Base-by-base conservation (phyloP, 2,329 filamentous ascomycete genomes). In the Talaromyces sp. region DNA sequence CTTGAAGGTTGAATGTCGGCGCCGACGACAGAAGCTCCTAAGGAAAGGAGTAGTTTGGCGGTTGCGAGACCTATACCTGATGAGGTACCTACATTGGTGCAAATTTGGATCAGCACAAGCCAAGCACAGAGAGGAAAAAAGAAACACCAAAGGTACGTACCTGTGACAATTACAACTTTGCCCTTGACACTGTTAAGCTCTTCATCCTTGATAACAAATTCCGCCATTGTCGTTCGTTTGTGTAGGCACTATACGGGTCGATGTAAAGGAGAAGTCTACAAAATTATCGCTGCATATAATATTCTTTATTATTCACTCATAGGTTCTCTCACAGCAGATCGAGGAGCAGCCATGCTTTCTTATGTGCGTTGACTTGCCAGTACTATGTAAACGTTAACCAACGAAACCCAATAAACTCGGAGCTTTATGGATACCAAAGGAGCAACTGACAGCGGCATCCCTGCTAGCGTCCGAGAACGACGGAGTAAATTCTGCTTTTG, bases 31-130 rank as follows among this genome's bases (percentile, higher is more conserved):
- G 77, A 80, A 33, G 85, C 86, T 22, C 85, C 85, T 0, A 82
- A 72, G 0, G 79, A 75, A 8, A 88, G 76, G 14, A 87, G 80
- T 2, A 84, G 75, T 9, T 81, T 73, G 8, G 82, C 79, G 0
- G 86, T 87, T 62, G 83, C 83, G 14, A 87, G 79, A 37, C 86
- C 86, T 62, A 88, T 88, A 16, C 87, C 87, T 2, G 85, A 86
- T 0, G 84, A 85, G 64, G 84, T 84, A 58, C 86, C 85, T 82
- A 63, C 63, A 58, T 8, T 48, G 24, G 45, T 31, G 14, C 33
- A 13, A 19, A 33, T 1, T 56, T 9, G 7, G 6, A 39, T 56
- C 6, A 56, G 19, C 11, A 8, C n/a, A 13, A 22, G 33, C 19
- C 19, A 39, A 39, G 16, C n/a, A 22, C n/a, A 22, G 11, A 39